phyloP scores from a whole-genome alignment of 371 early-diverging fungal species.

The Rhizopus stolonifer region DNA sequence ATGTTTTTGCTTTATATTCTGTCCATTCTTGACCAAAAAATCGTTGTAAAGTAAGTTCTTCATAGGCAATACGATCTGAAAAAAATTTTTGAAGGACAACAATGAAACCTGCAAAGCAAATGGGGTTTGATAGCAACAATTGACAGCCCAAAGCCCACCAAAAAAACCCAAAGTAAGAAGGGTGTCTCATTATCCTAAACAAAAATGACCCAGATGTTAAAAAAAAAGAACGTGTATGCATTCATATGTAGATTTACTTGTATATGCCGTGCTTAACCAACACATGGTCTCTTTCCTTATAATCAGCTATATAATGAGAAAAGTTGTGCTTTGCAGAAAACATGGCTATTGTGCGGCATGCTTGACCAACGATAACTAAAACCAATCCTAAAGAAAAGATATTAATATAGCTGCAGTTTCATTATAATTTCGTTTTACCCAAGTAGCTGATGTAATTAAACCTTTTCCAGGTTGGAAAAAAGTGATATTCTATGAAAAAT shows the following conservation, averaged over 20 bases:
- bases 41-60: conserved; percentile 67
- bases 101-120: conserved; percentile 64
- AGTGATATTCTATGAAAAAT: conserved; percentile 64
- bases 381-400: conserved; percentile 46
- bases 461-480: conserved; percentile 62
- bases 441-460: conserved; percentile 54
- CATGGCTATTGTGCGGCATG: conserved; percentile 75
- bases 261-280: conserved; percentile 82
- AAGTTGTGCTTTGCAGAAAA: conserved; percentile 80
- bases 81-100: conserved; percentile 72
- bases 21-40: conserved; percentile 80
- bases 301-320: conserved; percentile 70
- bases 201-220: neutral
- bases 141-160: conserved; percentile 83
- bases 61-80: conserved; percentile 69
- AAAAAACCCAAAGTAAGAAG: conserved; percentile 89
- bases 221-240: neutral
- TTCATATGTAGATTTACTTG: conserved; percentile 38
- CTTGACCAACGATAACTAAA: conserved; percentile 64
- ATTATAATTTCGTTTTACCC: conserved; percentile 33
- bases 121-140: conserved; percentile 69
- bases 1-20: conserved; percentile 38
- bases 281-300: conserved; percentile 64
- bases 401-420: neutral
- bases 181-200: conserved; percentile 73